Evolutionary conservation across 208 protist species (phyloP), one percentile per base, ranked within the genome.

Genomic region (Crithidia expoeki): DNA sequence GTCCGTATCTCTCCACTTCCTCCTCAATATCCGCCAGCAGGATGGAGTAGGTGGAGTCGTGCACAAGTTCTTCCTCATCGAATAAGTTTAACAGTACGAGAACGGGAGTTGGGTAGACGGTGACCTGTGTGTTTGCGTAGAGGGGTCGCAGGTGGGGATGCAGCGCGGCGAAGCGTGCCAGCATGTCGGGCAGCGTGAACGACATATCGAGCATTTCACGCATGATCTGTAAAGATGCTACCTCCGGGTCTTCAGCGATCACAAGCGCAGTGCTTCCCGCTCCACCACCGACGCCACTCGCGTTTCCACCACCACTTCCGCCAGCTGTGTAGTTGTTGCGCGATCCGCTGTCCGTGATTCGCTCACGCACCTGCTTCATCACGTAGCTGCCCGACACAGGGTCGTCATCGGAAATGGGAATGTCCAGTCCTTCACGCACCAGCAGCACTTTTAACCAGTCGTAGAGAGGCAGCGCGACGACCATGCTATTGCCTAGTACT

Each of bases 31-130:
- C 93, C 3, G 65, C 72, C 9, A 90, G 74, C 57, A 95, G 80
- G 14, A 27, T 55, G 14, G 88, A 87, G 75, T 94, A 95, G 21
- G 74, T 84, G 23, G 74, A 68, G 68, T 95, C 89, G 42, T 87
- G 69, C 14, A 86, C 72, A 19, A 95, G 74, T 61, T 97, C 92
- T 42, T 94, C 88, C 62, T 95, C 88, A 63, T 95, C 89, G 69
- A 97, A 95, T 2, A 95, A 68, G 66, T 97, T 97, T 14, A 97
- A 30, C 57, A 97, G 76, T 17, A 86, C 88, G 2, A 97, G 78
- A 10, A 97, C 64, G 59, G 86, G 85, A 4, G 92, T 95, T 11
- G 92, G 83, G 72, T 74, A 94, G 51, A 94, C 77, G 23, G 84
- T 79, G n/a, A 93, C 76, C 61, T 87, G 76, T 30, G 74, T 79